Base-by-base conservation (phyloP, 495 filamentous ascomycete species). In the Astrocystis sublimbata region DNA sequence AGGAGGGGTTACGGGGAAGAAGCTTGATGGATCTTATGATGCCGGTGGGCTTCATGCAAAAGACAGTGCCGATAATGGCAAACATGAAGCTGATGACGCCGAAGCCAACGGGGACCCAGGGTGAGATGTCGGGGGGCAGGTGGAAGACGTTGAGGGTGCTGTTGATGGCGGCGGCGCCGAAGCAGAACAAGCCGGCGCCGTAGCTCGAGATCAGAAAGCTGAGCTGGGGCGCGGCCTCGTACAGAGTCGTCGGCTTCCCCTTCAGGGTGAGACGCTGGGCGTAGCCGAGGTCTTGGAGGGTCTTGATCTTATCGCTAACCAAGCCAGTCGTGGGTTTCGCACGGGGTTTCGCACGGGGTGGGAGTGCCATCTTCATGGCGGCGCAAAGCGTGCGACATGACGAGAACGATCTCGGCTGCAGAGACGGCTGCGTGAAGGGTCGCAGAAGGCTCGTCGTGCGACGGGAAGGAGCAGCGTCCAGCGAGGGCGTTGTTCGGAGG, bases 141-240 rank as follows among this genome's bases (percentile, higher is more conserved):
- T 78, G 64, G 26, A 79, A 70, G 52, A 76, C 75, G 33, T 77
- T 72, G 43, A 70, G 30, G 65, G 81, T 82, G 51, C 82, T 85
- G 65, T 86, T 81, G 68, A 79, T 83, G 58, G 75, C 76, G 10
- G 84, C 77, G 63, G 84, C 86, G 13, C 74, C 67, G 55, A 88
- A 77, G 73, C 84, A 88, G 70, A 86, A 86, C 23, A 75, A 62
- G 6, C 79, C 78, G 15, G 84, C 74, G 36, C 74, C 68, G 68
- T 88, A 86, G 68, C 82, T 82, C 36, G 82, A 81, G 41, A 82
- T 56, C 35, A 84, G 71, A 72, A 84, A 89, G 65, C 77, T 73
- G 55, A 79, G 78, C 63, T 90, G 86, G 4, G 86, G 86, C 4
- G 81, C 85, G 0, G 84, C 80, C 60, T 85, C 75, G 76, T 86